phyloP scores from a whole-genome alignment of 805 yeast genomes.

The Candida caryicola region DNA sequence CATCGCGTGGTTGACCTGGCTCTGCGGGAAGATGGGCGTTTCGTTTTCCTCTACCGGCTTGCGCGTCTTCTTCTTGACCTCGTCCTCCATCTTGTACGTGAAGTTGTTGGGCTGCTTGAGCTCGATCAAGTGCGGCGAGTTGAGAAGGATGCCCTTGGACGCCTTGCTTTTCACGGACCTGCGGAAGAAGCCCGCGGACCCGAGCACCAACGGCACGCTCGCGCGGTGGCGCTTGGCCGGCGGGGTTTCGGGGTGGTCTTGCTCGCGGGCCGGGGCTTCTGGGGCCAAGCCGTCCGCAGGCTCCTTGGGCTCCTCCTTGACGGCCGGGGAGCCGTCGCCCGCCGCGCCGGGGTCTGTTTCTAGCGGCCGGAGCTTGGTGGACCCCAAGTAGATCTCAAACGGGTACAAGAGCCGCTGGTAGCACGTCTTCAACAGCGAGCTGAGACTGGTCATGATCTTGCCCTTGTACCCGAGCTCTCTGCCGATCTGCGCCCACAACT shows the following conservation, averaged over 20 bases:
- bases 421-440: conserved; percentile 62
- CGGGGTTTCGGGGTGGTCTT: neutral
- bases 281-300: too few species aligned
- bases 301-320: neutral
- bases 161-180: conserved; percentile 46
- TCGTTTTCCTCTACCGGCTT: conserved; percentile 5
- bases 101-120: conserved; percentile 31
- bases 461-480: conserved; percentile 77
- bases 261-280: neutral
- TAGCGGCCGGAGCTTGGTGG: conserved; percentile 4
- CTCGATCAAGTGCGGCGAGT: conserved; percentile 48
- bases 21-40: conserved; percentile 12
- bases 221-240: neutral
- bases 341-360: conserved; percentile 1
- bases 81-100: conserved; percentile 5
- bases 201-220: conserved; percentile 38
- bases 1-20: conserved; percentile 12
- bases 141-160: conserved; percentile 50
- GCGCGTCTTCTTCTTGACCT: conserved; percentile 6
- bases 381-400: conserved; percentile 22
- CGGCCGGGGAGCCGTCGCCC: neutral
- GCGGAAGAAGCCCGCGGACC: conserved; percentile 43
- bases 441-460: conserved; percentile 65
- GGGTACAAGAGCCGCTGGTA: conserved; percentile 45
- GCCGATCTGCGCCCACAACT: conserved; percentile 82